These are phyloP conservation scores for Lepidopterella palustris DNA, from an alignment of 495 filamentous ascomycete species.

Conservation along the genomic window DNA sequence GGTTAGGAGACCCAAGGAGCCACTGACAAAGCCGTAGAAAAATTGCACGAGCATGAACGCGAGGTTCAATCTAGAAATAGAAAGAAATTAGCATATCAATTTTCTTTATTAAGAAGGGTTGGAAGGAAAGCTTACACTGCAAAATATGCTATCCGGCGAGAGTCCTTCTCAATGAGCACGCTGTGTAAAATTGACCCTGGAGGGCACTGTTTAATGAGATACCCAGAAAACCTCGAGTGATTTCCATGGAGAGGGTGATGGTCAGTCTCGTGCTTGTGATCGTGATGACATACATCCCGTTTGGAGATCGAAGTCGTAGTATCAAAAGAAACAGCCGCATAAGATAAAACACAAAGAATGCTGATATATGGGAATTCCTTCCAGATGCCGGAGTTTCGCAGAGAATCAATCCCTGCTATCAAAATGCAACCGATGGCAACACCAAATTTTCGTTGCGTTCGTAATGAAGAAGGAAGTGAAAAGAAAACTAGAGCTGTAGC, in stretches of 20 bases:
- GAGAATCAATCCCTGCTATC: background rate
- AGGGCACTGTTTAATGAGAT: slow-evolving; percentile 58
- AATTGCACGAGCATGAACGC: slow-evolving; percentile 92
- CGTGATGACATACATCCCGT: slow-evolving; percentile 20
- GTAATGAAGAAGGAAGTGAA: slow-evolving; percentile 26
- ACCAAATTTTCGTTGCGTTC: slow-evolving; percentile 19
- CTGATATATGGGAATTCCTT: background rate
- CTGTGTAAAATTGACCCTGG: slow-evolving; percentile 72
- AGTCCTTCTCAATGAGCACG: slow-evolving; percentile 87
- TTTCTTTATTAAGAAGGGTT: background rate
- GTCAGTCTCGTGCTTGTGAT: slow-evolving; percentile 35
- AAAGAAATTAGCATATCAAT: slow-evolving; percentile 8
- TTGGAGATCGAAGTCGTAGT: slow-evolving; percentile 10
- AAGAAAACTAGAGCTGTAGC: slow-evolving; percentile 28
- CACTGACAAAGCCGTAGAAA: slow-evolving; percentile 85
- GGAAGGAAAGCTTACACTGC: slow-evolving; percentile 62
- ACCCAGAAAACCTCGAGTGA: slow-evolving; percentile 55
- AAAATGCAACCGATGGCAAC: slow-evolving; percentile 18
- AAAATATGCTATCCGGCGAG: slow-evolving; percentile 94
- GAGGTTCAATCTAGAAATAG: slow-evolving; percentile 71
- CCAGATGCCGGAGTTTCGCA: slow-evolving; percentile 6
- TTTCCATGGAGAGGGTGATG: slow-evolving; percentile 43
- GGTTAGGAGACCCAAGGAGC: slow-evolving; percentile 86
- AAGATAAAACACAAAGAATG: slow-evolving; percentile 19
- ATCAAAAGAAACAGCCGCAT: slow-evolving; percentile 29